These are phyloP conservation scores for barrel medic (Medicago truncatula) DNA, from an alignment of 306 rosid species.

Conservation along the genomic window MtrunA17r5.0-ANR NC_053045.1:40283501-40284000, in stretches of 20 bases:
- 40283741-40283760: too few species aligned
- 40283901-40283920: too few species aligned
- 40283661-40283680: constrained; percentile 1
- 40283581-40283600: constrained; percentile 29
- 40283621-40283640: constrained; percentile 35
- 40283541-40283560: constrained; percentile 50
- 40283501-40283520: constrained; percentile 40
- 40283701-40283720: background rate
- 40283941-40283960: too few species aligned
- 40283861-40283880: constrained; percentile 5
- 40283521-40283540: constrained; percentile 57
- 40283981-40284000: too few species aligned
- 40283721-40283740: too few species aligned
- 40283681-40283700: background rate
- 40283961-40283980: too few species aligned
- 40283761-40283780: too few species aligned
- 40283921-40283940: too few species aligned
- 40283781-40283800: constrained; percentile 31
- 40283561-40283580: constrained; percentile 42
- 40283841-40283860: constrained; percentile 2
- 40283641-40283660: constrained; percentile 8
- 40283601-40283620: constrained; percentile 18
- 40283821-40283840: background rate
- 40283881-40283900: constrained; percentile 6
- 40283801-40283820: constrained; percentile 10